These are phyloP conservation scores for Chalciporus sp. DNA, from an alignment of 1,284 basidiomycete species.

Conservation along the genomic window DNA sequence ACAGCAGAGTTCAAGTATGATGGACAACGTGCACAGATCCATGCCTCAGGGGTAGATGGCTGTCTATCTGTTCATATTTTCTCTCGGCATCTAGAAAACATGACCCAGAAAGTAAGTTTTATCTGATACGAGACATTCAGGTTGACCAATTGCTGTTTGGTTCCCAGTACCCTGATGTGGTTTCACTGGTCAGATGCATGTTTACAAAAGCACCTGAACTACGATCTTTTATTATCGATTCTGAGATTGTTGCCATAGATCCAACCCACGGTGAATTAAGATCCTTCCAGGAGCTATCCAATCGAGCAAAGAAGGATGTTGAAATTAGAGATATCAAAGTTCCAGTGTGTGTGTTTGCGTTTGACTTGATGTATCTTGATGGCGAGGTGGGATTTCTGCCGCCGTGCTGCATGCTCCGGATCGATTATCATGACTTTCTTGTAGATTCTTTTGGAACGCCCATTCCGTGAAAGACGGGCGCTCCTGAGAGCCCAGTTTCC, in stretches of 20 bases:
- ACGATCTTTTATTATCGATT: conserved; percentile 81
- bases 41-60: conserved; percentile 53
- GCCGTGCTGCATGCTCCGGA: neutral
- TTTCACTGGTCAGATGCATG: conserved; percentile 55
- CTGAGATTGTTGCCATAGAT: conserved; percentile 83
- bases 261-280: conserved; percentile 63
- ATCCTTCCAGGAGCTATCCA: conserved; percentile 87
- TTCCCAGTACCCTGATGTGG: conserved; percentile 85
- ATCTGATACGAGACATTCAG: conserved; percentile 8
- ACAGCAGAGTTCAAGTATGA: conserved; percentile 86
- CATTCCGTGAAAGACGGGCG: conserved; percentile 75
- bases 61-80: conserved; percentile 70
- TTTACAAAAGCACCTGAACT: conserved; percentile 47
- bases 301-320: conserved; percentile 87
- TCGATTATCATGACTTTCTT: neutral
- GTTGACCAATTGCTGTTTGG: conserved; percentile 22
- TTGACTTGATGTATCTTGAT: conserved; percentile 91
- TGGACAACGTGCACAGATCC: conserved; percentile 87
- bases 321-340: conserved; percentile 79
- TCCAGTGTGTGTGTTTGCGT: conserved; percentile 84
- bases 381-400: conserved; percentile 54
- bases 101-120: conserved; percentile 76
- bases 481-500: conserved; percentile 65
- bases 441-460: conserved; percentile 69
- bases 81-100: conserved; percentile 89